Base-by-base conservation (phyloP, 768 basidiomycete genomes). In the Lactarius quietus region DNA sequence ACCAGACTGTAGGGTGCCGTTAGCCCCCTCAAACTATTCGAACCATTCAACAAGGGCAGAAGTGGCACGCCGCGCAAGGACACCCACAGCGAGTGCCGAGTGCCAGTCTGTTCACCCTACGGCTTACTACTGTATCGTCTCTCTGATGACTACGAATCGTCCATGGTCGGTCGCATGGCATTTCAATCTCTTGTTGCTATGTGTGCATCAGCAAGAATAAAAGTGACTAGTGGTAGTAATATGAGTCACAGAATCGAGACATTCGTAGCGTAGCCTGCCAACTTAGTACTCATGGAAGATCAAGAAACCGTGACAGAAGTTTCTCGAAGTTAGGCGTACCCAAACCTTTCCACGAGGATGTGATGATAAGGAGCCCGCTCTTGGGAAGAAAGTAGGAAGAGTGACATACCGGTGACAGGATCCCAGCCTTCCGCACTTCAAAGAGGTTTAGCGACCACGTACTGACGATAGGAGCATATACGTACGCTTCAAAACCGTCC, bases 291-390 rank as follows among this genome's bases (percentile, higher is more conserved):
- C 29, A 74, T 10, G 73, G 72, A 28, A 74, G 54, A 9, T n/a
- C 68, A 55, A 73, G 43, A 69, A 73, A 74, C n/a, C 70, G 66
- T 12, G 66, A 64, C 51, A 74, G 31, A 8, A 74, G 62, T 31
- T 70, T 66, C 6, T 63, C 58, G 39, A 74, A 66, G 63, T 74
- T 72, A 3, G 73, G 73, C 1, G 73, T 74, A 38, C 73, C 73
- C 18, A 74, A 69, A 48, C 71, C 71, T 67, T 51, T 55, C 64
- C 35, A 20, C 4, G 17, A 35, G 31, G 18, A 48, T 53, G n/a
- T n/a, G n/a, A 10, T 18, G 33, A 20, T 39, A 7, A 45, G n/a
- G 5, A 29, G 29, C 23, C 35, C 20, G 29, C 20, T 48, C 28
- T 15, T 31, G 5, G 23, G 17, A 23, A 6, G 35, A 35, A 38